Conservation (phyloP, 2,329 filamentous ascomycete genomes). For the Apiospora sp. region DNA sequence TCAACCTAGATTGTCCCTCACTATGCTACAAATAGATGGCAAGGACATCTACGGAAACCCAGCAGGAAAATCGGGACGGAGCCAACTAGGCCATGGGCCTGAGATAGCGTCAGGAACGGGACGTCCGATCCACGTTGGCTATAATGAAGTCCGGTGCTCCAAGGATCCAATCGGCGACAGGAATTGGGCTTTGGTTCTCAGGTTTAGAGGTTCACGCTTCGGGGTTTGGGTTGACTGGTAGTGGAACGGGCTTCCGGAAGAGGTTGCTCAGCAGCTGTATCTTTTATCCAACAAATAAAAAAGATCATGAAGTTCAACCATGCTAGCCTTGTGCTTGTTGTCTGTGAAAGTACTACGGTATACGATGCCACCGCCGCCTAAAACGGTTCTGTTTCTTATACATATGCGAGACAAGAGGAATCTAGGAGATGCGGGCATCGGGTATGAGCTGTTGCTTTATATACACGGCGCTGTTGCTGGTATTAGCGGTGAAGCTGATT, state of each 20-base stretch:
- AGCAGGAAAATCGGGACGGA: conserved; percentile 13
- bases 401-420: neutral
- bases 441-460: neutral
- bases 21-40: neutral
- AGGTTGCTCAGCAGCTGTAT: conserved; percentile 21
- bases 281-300: conserved; percentile 22
- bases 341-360: neutral
- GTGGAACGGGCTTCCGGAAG: conserved; percentile 9
- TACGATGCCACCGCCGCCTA: neutral
- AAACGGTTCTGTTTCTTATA: too few relatives aligned
- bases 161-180: neutral
- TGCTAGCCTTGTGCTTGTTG: neutral
- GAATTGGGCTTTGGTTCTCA: conserved; percentile 7
- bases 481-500: neutral
- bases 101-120: neutral
- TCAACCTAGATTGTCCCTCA: neutral
- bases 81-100: neutral
- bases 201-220: conserved; percentile 2
- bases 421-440: neutral
- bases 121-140: neutral
- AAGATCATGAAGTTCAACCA: conserved; percentile 24
- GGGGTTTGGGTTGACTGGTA: neutral
- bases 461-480: neutral
- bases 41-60: neutral
- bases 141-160: neutral